These are phyloP conservation scores for Nakazawaea peltata DNA, from an alignment of 805 yeast genomes.

Conservation along the genomic window DNA sequence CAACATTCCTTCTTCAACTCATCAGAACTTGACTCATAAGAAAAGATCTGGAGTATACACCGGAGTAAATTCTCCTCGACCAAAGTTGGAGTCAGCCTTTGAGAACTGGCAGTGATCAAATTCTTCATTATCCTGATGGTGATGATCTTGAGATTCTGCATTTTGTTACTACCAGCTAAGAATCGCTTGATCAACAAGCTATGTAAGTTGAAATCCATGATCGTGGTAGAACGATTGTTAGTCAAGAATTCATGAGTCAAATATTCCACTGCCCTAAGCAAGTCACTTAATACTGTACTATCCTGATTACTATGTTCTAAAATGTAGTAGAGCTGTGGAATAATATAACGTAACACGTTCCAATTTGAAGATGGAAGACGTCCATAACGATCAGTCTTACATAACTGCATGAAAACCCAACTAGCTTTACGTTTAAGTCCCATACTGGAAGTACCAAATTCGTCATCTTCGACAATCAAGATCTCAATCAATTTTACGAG, in stretches of 20 bases:
- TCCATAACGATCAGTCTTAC: conserved; percentile 10
- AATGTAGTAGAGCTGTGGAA: conserved; percentile 9
- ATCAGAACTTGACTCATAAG: conserved; percentile 1
- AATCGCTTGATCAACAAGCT: conserved; percentile 7
- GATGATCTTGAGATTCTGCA: conserved; percentile 3
- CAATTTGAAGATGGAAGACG: conserved; percentile 10
- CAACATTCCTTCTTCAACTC: conserved; percentile 9
- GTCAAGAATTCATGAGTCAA: conserved; percentile 10
- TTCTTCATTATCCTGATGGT: conserved; percentile 9
- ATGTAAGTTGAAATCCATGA: conserved; percentile 9
- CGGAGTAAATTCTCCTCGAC: conserved; percentile 5
- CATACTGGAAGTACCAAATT: neutral
- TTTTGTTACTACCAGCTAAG: conserved; percentile 1
- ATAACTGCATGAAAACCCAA: conserved; percentile 11
- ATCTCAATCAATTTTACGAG: conserved; percentile 10
- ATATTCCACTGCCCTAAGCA: conserved; percentile 6
- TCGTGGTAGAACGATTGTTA: conserved; percentile 3
- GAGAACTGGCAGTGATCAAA: conserved; percentile 9
- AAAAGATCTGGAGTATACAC: conserved; percentile 6
- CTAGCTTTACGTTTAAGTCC: conserved; percentile 8
- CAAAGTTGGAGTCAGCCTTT: conserved; percentile 3
- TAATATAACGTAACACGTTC: conserved; percentile 10
- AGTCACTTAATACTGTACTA: conserved; percentile 3
- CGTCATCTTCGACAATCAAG: conserved; percentile 8
- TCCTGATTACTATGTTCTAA: conserved; percentile 6